These are phyloP conservation scores for Boletellus ananiceps DNA, from an alignment of 768 basidiomycete species.

Conservation along the genomic window DNA sequence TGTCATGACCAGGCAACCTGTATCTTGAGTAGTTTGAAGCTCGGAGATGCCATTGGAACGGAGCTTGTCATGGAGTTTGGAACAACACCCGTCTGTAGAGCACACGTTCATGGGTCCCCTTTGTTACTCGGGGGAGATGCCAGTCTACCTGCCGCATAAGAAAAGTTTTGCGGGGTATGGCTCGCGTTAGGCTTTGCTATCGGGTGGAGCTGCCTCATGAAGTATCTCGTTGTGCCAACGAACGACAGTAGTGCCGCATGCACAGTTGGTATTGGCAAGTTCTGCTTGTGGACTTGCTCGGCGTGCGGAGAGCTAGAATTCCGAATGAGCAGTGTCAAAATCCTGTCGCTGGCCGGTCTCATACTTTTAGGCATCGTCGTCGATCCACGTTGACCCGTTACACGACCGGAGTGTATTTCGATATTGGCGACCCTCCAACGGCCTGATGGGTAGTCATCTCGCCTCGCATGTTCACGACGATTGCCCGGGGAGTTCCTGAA, in stretches of 20 bases:
- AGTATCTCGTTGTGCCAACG: slow-evolving; percentile 45
- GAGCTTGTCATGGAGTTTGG: no score
- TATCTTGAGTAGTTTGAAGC: neutral
- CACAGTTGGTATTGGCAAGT: slow-evolving; percentile 30
- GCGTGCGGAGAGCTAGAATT: no score
- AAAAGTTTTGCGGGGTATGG: slow-evolving; percentile 60
- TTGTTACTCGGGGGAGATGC: slow-evolving; percentile 38
- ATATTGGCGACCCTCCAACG: slow-evolving; percentile 42
- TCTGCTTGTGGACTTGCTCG: no score
- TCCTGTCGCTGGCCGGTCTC: no score
- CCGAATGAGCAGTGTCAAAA: no score
- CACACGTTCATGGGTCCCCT: slow-evolving; percentile 17
- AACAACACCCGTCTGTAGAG: no score
- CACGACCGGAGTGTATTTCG: no score
- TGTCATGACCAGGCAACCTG: neutral
- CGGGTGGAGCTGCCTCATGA: slow-evolving; percentile 49
- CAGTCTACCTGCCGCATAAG: slow-evolving; percentile 50
- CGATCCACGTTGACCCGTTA: no score
- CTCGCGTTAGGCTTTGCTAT: slow-evolving; percentile 57
- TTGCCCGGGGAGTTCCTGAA: slow-evolving; percentile 59
- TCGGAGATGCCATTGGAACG: no score
- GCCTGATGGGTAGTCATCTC: slow-evolving; percentile 56
- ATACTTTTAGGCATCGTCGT: no score
- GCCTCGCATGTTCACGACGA: slow-evolving; percentile 44
- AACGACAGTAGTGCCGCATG: no score